Base-by-base conservation (phyloP, 2,329 filamentous ascomycete genomes). In the Fusarium mundagurra region DNA sequence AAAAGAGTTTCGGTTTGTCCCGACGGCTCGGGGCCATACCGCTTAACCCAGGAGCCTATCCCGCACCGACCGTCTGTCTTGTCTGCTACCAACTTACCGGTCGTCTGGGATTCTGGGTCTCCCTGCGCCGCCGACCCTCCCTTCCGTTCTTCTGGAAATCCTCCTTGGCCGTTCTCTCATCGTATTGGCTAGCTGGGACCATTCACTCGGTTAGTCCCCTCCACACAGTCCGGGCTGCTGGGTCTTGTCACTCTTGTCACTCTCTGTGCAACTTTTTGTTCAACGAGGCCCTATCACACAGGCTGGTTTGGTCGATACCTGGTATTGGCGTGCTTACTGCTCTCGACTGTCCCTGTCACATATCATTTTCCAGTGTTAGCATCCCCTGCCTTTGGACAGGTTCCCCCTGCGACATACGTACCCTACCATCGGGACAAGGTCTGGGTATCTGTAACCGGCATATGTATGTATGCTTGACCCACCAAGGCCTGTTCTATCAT, bases 81-180 rank as follows among this genome's bases (percentile, higher is more conserved):
- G 53, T 65, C 62, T 67, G 60, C 61, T 61, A 57, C 74, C 69
- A 61, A 53, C 64, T 66, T 67, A 69, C 76, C 73, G 60, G 59
- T 60, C 60, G 48, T 62, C 62, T 67, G 72, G 67, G 69, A 75
- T 69, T 69, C 71, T 77, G 72, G 67, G 70, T 59, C 72, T 67
- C 61, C 48, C 31, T 54, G 39, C 61, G n/a, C 50, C 66, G 45
- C 54, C 60, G 45, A 59, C 71, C 72, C 74, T 74, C 77, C 76
- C 67, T 78, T 67, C 77, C 76, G 67, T 69, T 67, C 73, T 74
- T 77, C 77, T 79, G 74, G 77, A 77, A 79, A 66, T 62, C 63
- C 68, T 66, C 62, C 67, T 63, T 75, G 67, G 20, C 36, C 27
- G 48, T 44, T 51, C 67, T 62, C 43, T 34, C 36, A 43, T 67